Conservation (phyloP, 805 yeast genomes). For the Kuraishia ogatae region DNA sequence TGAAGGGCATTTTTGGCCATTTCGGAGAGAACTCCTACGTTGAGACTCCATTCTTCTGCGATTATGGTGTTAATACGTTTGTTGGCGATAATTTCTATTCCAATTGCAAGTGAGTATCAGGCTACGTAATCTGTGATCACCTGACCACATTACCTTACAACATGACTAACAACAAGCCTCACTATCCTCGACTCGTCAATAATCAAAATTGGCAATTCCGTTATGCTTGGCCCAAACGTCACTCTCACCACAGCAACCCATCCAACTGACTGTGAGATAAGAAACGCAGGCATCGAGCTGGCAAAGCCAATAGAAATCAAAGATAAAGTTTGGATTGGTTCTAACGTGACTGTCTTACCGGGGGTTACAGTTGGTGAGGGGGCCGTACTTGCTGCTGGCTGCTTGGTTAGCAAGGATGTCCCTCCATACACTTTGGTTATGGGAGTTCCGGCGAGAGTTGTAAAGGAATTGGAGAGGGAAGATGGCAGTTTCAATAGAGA, state of each 20-base stretch:
- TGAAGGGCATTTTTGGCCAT: conserved; percentile 39
- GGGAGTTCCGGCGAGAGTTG: conserved; percentile 43
- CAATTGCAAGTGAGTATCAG: conserved; percentile 38
- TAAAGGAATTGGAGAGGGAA: conserved; percentile 1
- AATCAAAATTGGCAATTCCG: conserved; percentile 52
- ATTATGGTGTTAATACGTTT: conserved; percentile 55
- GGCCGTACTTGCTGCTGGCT: conserved; percentile 58
- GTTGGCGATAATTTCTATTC: conserved; percentile 52
- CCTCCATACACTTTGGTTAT: conserved; percentile 47
- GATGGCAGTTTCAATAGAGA: not conserved
- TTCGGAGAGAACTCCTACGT: conserved; percentile 30
- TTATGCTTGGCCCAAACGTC: conserved; percentile 56
- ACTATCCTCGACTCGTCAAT: conserved; percentile 51
- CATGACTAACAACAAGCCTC: conserved; percentile 8
- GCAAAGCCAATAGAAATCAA: conserved; percentile 53
- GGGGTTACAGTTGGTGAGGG: conserved; percentile 62
- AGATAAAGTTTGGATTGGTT: conserved; percentile 62
- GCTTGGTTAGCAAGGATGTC: conserved; percentile 51
- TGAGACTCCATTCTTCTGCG: conserved; percentile 56
- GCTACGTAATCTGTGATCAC: not conserved
- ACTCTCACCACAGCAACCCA: conserved; percentile 57
- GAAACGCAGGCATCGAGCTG: conserved; percentile 39
- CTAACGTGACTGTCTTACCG: conserved; percentile 44
- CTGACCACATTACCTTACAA: not conserved
- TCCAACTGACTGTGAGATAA: conserved; percentile 39